Evolutionary conservation across 1,284 basidiomycete genomes (phyloP).

Genomic region (Ceratobasidium sp.): DNA sequence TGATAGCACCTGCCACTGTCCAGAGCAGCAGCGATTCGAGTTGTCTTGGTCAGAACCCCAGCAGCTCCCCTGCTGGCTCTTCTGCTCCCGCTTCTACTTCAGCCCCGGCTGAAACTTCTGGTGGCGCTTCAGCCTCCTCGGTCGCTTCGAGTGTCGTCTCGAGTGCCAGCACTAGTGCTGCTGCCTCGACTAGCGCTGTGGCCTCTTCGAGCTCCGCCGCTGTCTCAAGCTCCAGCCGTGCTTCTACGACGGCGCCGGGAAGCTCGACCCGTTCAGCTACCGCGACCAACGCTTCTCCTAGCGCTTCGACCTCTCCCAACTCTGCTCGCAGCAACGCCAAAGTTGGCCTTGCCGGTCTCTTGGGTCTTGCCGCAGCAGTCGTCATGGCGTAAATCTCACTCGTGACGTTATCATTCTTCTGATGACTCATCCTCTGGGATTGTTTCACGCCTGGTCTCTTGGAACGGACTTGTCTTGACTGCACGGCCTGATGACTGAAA

Average conservation of each 20-base stretch:
- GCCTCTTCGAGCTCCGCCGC: not conserved
- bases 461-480: slow-evolving; percentile 32
- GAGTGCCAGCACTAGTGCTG: not conserved
- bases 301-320: slow-evolving; percentile 25
- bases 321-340: slow-evolving; percentile 31
- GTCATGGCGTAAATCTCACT: slow-evolving; percentile 34
- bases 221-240: not conserved
- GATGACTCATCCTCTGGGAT: slow-evolving; percentile 36
- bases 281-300: slow-evolving; percentile 32
- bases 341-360: slow-evolving; percentile 37
- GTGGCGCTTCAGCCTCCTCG: not conserved
- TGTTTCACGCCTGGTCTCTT: not conserved
- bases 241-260: not conserved
- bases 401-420: slow-evolving; percentile 19
- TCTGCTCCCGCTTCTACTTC: not conserved
- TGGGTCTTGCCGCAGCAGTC: slow-evolving; percentile 38
- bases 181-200: slow-evolving; percentile 9
- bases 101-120: not conserved
- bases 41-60: slow-evolving; percentile 11
- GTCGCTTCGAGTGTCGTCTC: not conserved
- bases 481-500: slow-evolving; percentile 28
- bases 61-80: not conserved
- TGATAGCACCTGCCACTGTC: slow-evolving; percentile 17
- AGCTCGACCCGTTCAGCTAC: slow-evolving; percentile 5
- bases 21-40: slow-evolving; percentile 33